These are phyloP conservation scores for Fonsecaea monophora DNA, from an alignment of 2,329 filamentous ascomycete species.

Conservation along the genomic window DNA sequence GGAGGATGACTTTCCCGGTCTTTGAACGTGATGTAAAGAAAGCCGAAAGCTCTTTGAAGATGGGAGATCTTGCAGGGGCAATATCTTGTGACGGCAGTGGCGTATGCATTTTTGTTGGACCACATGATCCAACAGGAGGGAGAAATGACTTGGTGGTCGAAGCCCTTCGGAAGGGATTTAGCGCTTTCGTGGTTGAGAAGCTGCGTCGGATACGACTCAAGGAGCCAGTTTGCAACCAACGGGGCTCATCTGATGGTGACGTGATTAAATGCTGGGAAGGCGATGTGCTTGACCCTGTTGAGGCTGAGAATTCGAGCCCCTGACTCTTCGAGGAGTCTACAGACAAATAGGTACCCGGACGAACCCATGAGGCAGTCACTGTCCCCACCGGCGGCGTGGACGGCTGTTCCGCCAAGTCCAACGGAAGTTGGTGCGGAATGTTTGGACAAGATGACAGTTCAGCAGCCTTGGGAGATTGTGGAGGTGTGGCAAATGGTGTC, in stretches of 20 bases:
- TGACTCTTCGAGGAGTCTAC: background rate
- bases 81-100: constrained; percentile 21
- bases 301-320: background rate
- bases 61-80: constrained; percentile 15
- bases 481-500: constrained; percentile 24
- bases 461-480: constrained; percentile 8
- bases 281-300: background rate
- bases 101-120: constrained; percentile 6
- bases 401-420: background rate
- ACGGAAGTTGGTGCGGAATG: background rate
- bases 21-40: constrained; percentile 33
- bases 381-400: background rate
- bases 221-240: background rate
- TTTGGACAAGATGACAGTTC: background rate
- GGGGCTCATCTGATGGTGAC: background rate
- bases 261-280: background rate
- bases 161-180: constrained; percentile 7
- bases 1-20: constrained; percentile 27
- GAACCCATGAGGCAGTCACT: background rate
- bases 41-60: constrained; percentile 34
- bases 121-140: constrained; percentile 6
- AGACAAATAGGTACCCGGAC: background rate
- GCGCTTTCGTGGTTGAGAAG: constrained; percentile 9
- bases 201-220: constrained; percentile 1
- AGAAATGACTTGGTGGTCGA: constrained; percentile 3